Percentiles rank a stretch among this genome's conserved stretches.
Conservation (phyloP, 495 filamentous ascomycete genomes). For the Neurospora intermedia region DNA sequence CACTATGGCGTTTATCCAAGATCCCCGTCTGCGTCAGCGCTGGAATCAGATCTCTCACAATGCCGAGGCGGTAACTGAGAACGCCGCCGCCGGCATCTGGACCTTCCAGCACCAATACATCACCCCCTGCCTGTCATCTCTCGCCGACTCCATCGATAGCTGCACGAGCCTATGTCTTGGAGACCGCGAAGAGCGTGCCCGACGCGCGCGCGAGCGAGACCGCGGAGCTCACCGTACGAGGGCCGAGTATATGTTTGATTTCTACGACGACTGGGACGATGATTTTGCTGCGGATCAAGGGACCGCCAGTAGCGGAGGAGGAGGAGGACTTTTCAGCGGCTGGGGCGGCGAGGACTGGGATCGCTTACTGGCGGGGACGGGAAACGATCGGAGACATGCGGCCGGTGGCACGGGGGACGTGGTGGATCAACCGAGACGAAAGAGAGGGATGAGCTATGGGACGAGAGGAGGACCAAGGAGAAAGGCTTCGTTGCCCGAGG, state of each 20-base stretch:
- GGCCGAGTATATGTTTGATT: slow-evolving; percentile 83
- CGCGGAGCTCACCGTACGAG: slow-evolving; percentile 43
- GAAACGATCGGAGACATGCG: slow-evolving; percentile 30
- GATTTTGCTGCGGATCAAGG: slow-evolving; percentile 45
- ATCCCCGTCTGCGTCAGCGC: slow-evolving; percentile 86
- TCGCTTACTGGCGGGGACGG: slow-evolving; percentile 69
- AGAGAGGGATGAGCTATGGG: slow-evolving; percentile 83
- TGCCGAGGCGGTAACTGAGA: slow-evolving; percentile 84
- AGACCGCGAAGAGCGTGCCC: slow-evolving; percentile 59
- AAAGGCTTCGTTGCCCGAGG: slow-evolving; percentile 51
- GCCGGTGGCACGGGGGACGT: slow-evolving; percentile 25
- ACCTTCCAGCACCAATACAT: slow-evolving; percentile 78
- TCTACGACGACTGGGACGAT: slow-evolving; percentile 97
- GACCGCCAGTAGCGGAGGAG: slow-evolving; percentile 13
- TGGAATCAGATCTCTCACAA: slow-evolving; percentile 90
- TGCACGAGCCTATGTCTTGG: slow-evolving; percentile 67
- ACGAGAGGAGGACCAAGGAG: slow-evolving; percentile 54
- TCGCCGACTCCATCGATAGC: slow-evolving; percentile 53
- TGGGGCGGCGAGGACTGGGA: slow-evolving; percentile 68
- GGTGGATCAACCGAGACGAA: slow-evolving; percentile 57
- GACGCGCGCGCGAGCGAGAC: slow-evolving; percentile 48
- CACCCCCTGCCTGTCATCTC: slow-evolving; percentile 61
- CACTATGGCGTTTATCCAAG: slow-evolving; percentile 53
- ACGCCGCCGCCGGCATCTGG: slow-evolving; percentile 80
- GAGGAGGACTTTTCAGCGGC: slow-evolving; percentile 51